These are phyloP conservation scores for Russula earlei DNA, from an alignment of 768 basidiomycete genomes.

Conservation along the genomic window DNA sequence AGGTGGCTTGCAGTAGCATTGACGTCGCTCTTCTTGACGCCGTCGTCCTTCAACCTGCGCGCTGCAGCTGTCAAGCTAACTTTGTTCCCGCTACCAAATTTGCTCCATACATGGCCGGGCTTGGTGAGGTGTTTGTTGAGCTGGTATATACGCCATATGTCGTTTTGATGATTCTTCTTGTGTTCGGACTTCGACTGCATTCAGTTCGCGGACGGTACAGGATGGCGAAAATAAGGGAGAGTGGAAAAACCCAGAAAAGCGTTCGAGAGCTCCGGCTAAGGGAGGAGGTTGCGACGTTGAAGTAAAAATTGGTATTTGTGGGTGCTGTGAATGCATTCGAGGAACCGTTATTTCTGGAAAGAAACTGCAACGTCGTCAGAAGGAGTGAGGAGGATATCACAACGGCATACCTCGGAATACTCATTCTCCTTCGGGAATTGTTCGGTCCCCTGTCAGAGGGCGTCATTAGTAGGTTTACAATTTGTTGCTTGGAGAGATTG, in stretches of 20 bases:
- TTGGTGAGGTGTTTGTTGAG: slow-evolving; percentile 80
- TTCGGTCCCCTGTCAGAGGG: slow-evolving; percentile 52
- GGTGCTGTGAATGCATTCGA: slow-evolving; percentile 94
- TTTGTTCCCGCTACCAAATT: slow-evolving; percentile 85
- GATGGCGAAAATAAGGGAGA: slow-evolving; percentile 83
- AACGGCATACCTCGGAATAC: slow-evolving; percentile 62
- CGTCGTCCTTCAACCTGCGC: slow-evolving; percentile 43
- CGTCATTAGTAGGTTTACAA: background rate
- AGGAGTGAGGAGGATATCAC: background rate
- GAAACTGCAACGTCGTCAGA: slow-evolving; percentile 37
- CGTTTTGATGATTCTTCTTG: slow-evolving; percentile 88
- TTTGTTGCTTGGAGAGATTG: slow-evolving; percentile 18
- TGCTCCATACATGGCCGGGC: slow-evolving; percentile 75
- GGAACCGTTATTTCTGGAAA: slow-evolving; percentile 72
- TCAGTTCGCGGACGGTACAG: slow-evolving; percentile 82
- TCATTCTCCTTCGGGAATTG: slow-evolving; percentile 90
- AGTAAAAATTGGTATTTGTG: slow-evolving; percentile 85
- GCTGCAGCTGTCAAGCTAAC: slow-evolving; percentile 62
- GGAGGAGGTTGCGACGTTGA: slow-evolving; percentile 55
- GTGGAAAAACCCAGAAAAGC: slow-evolving; percentile 84
- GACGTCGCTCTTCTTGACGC: slow-evolving; percentile 25
- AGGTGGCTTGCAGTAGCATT: slow-evolving; percentile 27
- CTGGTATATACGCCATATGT: slow-evolving; percentile 93
- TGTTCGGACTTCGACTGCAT: slow-evolving; percentile 96
- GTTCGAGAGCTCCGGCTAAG: slow-evolving; percentile 61